Base-by-base conservation (phyloP, 805 yeast species). In the Monosporozyma aquatica region DNA sequence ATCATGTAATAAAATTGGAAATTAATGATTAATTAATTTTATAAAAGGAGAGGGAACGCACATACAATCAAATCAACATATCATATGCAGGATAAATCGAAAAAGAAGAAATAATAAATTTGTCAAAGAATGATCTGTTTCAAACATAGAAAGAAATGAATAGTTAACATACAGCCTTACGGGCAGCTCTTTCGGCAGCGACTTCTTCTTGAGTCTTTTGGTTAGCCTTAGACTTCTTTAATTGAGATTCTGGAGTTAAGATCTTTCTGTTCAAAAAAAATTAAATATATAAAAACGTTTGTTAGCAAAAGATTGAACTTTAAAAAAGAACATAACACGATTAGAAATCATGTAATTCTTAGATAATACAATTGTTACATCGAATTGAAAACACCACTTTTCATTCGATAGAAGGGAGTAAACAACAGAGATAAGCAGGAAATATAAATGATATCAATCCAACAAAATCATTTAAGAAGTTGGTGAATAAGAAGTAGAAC, bases 191-290 rank as follows among this genome's bases (percentile, higher is more conserved):
- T 66, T 78, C 89, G 64, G 86, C 87, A 67, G 85, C 80, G 63
- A 82, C 76, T 69, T 79, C 76, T 66, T 79, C 84, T 57, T 80
- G 75, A 62, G 78, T 71, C 78, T 82, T 82, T 65, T 80, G 79
- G 67, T 78, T 75, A 69, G 82, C 78, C 76, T 82, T 77, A 62
- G 81, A 68, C 76, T 82, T 80, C 80, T 84, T 84, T 70, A 80
- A 71, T 68, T 80, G 82, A 67, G 92, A 71, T 79, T 84, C 95
- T 78, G 95, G 95, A 54, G 69, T 69, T 54, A 69, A 64, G 58
- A 69, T 58, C 62, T 70, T 59, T 59, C 68, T 65, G 52, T 45
- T 49, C 36, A 35, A 43, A 45, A 41, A 46, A 32, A 24, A 45
- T 23, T 32, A 29, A 30, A 28, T 38, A 9, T 11, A 35, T 35